Evolutionary conservation across 768 basidiomycete genomes (phyloP), one percentile per base, ranked within the genome.

Genomic region (Postia placenta): DNA sequence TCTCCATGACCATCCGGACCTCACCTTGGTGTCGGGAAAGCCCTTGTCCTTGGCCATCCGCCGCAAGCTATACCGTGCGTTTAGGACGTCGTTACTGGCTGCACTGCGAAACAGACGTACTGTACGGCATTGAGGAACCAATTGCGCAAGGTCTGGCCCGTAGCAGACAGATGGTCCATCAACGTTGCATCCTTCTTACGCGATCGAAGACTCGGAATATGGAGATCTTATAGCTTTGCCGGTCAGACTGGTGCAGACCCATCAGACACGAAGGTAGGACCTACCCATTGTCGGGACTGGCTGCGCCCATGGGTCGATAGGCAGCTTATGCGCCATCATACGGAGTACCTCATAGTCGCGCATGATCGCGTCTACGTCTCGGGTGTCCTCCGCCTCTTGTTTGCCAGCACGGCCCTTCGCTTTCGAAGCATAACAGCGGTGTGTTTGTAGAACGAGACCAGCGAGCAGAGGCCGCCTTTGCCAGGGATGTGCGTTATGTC

Each of bases 41-140:
- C 66, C 64, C 25, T 64, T 56, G 6, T 56, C 58, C 51, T 55
- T 63, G 0, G 65, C 67, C 46, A 74, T 67, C 15, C 55, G 56
- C 41, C 63, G 66, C 67, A 74, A 65, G 19, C 72, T 74, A 40
- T 27, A 6, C 11, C 7, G 14, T 23, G 4, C 7, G 5, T 4
- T 1, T 3, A 28, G 17, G 24, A 5, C 23, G 20, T 24, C 12
- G 30, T 19, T n/a, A 20, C 5, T 17, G 23, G 24, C 39, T 14
- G n/a, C 26, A 5, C 17, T 11, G 22, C 4, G 24, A 47, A n/a
- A n/a, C 14, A 33, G 1, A 55, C 61, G 9, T 23, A 71, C 69
- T 65, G 65, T 15, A 62, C 60, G 19, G 56, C 56, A 43, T 74
- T 74, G 46, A 66, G 26, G 3, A 59, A 11, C 53, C 57, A 58